Conservation (phyloP, 345 rosid species). For the Aquilaria yunnanensis region DNA sequence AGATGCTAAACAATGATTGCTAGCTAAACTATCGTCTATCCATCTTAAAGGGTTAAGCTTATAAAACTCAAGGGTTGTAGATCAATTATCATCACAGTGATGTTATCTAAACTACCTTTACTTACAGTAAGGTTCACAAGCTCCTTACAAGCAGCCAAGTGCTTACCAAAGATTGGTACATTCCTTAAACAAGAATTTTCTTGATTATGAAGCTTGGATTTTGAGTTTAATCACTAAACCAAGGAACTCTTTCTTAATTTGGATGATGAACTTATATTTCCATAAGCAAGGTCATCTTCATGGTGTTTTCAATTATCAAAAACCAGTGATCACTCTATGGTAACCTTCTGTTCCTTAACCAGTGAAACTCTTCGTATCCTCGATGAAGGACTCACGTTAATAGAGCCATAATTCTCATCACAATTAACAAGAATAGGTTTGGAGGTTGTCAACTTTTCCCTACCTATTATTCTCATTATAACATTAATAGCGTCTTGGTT, state of each 20-base stretch:
- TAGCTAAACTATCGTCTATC: too few relatives aligned
- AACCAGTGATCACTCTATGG: conserved; percentile 27
- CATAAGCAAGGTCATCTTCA: conserved; percentile 35
- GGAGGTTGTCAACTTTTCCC: conserved; percentile 22
- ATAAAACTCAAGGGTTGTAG: conserved; percentile 37
- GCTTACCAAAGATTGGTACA: conserved; percentile 22
- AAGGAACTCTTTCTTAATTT: conserved; percentile 45
- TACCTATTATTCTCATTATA: conserved; percentile 25
- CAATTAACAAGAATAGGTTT: conserved; percentile 17
- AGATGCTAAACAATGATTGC: too few relatives aligned
- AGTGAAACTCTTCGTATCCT: conserved; percentile 53
- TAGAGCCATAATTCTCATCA: conserved; percentile 30
- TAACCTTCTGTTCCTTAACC: conserved; percentile 34
- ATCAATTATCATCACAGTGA: conserved; percentile 72
- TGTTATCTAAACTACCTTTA: conserved; percentile 73
- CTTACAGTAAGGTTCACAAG: conserved; percentile 54
- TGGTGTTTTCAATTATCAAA: conserved; percentile 18
- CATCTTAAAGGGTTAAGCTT: conserved; percentile 12
- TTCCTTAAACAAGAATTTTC: conserved; percentile 30
- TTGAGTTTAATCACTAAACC: conserved; percentile 33
- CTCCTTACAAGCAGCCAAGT: conserved; percentile 60
- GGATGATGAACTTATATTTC: conserved; percentile 48
- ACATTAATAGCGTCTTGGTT: conserved; percentile 70
- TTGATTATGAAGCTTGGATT: conserved; percentile 26
- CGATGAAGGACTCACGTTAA: conserved; percentile 62